Percentiles rank a stretch among this genome's conserved stretches.
These are phyloP conservation scores for Curvularia sp. DNA, from an alignment of 2,329 filamentous ascomycete genomes.

Conservation along the genomic window DNA sequence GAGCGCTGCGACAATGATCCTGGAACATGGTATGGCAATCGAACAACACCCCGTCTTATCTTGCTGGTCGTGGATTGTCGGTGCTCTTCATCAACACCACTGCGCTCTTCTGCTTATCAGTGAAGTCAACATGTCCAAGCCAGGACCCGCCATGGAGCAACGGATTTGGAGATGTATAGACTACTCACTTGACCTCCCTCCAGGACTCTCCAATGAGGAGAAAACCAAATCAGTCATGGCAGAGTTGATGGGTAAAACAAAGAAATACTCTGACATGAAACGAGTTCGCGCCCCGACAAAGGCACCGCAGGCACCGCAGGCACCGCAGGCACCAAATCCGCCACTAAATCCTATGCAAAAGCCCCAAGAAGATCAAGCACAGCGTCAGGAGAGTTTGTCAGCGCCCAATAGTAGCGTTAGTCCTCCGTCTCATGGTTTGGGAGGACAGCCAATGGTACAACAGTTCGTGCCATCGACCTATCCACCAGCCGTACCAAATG, in stretches of 20 bases:
- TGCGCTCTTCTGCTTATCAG: constrained; percentile 71
- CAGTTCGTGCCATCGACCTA: constrained; percentile 12
- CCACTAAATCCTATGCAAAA: constrained; percentile 37
- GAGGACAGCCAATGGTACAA: constrained; percentile 1
- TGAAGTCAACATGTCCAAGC: constrained; percentile 68
- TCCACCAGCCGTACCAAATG: constrained; percentile 5
- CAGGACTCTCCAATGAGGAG: constrained; percentile 58
- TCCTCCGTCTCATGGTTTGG: constrained; percentile 6
- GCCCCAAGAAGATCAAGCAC: constrained; percentile 9
- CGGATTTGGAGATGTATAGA: constrained; percentile 76
- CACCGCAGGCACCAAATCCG: constrained; percentile 37
- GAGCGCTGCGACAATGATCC: constrained; percentile 62
- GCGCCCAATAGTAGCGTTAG: constrained; percentile 4
- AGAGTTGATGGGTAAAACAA: constrained; percentile 68
- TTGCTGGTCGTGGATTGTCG: constrained; percentile 72
- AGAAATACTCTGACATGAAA: constrained; percentile 65
- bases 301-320: constrained; percentile 46
- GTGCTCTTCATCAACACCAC: constrained; percentile 76
- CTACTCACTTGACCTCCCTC: constrained; percentile 71
- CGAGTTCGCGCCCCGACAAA: constrained; percentile 62
- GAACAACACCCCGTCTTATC: constrained; percentile 61
- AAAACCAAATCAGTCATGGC: constrained; percentile 68
- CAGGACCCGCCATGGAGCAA: constrained; percentile 63
- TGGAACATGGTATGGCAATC: constrained; percentile 63
- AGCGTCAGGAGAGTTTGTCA: constrained; percentile 15